A percentile compares a stretch with the other conserved stretches of the same genome.
These are phyloP conservation scores for Epichloe coenophiala DNA, from an alignment of 2,329 filamentous ascomycete genomes.

Conservation along the genomic window DNA sequence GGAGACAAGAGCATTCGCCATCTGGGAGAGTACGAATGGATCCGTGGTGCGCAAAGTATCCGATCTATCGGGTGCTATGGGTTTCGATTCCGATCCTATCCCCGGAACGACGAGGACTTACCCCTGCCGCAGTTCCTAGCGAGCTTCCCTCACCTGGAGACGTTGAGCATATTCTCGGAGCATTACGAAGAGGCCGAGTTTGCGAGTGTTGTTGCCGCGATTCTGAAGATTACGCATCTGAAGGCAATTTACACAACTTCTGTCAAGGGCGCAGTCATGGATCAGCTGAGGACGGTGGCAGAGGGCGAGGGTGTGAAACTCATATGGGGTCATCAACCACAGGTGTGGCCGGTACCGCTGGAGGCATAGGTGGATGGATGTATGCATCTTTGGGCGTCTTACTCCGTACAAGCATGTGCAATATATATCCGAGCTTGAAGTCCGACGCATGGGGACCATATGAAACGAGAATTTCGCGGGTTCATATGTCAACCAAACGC, in stretches of 20 bases:
- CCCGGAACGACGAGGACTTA: constrained; percentile 15
- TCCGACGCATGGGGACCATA: no score
- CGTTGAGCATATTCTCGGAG: constrained; percentile 20
- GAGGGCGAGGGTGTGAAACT: constrained; percentile 14
- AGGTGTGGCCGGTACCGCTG: constrained; percentile 18
- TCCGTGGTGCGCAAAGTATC: constrained; percentile 21
- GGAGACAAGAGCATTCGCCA: constrained; percentile 17
- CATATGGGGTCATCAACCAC: constrained; percentile 16
- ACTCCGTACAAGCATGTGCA: no score
- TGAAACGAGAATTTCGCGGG: no score
- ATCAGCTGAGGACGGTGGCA: constrained; percentile 14
- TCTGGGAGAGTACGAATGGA: constrained; percentile 20
- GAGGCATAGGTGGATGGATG: not conserved
- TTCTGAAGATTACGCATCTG: constrained; percentile 18
- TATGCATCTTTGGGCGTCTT: not conserved
- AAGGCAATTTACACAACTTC: constrained; percentile 20
- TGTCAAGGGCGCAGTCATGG: constrained; percentile 18
- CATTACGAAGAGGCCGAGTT: constrained; percentile 18
- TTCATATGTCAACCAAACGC: not conserved
- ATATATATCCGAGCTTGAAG: no score
- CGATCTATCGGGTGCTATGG: constrained; percentile 20
- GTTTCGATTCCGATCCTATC: constrained; percentile 20
- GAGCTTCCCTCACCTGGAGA: constrained; percentile 23
- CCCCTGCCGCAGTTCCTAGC: constrained; percentile 21
- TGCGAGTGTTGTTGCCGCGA: constrained; percentile 15